Conservation (phyloP, 768 basidiomycete genomes). For the Naganishia onofrii region DNA sequence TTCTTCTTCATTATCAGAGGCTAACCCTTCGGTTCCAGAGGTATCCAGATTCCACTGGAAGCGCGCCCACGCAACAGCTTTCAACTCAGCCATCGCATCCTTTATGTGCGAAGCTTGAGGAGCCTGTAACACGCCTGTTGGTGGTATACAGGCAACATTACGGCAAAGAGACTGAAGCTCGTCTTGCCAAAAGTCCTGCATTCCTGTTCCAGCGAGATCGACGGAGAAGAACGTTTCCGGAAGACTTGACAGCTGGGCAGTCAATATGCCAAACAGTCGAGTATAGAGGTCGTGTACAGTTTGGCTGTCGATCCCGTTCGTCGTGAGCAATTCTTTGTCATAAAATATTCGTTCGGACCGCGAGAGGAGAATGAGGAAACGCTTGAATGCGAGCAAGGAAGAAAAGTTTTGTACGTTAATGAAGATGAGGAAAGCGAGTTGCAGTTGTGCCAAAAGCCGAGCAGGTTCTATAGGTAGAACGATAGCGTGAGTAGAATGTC, state of each 20-base stretch:
- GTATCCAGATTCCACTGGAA: constrained; percentile 40
- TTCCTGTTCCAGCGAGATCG: constrained; percentile 42
- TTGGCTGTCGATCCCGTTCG: background rate
- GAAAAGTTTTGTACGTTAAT: constrained; percentile 53
- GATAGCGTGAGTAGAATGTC: background rate
- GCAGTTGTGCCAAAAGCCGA: constrained; percentile 49
- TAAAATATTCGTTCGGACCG: constrained; percentile 30
- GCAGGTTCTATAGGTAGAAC: constrained; percentile 38
- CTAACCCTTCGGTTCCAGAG: background rate
- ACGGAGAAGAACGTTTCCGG: constrained; percentile 43
- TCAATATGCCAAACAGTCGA: constrained; percentile 32
- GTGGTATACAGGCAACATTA: background rate
- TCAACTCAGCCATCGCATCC: constrained; percentile 22
- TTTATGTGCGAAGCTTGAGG: background rate
- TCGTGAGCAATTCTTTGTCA: constrained; percentile 1
- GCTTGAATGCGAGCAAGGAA: constrained; percentile 51
- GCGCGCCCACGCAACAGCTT: constrained; percentile 21
- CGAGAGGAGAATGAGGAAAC: constrained; percentile 48
- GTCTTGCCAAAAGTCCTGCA: constrained; percentile 45
- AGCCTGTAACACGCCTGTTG: background rate
- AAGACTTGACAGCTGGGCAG: constrained; percentile 38
- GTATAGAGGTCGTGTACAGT: constrained; percentile 19
- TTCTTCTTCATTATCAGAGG: constrained; percentile 13
- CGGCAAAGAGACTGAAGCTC: constrained; percentile 30
- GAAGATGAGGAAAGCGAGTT: constrained; percentile 53